Percentiles rank a stretch among this genome's conserved stretches.
Evolutionary conservation across 257 asterid genomes (phyloP).

Genomic region (Jacaranda mimosifolia): DNA sequence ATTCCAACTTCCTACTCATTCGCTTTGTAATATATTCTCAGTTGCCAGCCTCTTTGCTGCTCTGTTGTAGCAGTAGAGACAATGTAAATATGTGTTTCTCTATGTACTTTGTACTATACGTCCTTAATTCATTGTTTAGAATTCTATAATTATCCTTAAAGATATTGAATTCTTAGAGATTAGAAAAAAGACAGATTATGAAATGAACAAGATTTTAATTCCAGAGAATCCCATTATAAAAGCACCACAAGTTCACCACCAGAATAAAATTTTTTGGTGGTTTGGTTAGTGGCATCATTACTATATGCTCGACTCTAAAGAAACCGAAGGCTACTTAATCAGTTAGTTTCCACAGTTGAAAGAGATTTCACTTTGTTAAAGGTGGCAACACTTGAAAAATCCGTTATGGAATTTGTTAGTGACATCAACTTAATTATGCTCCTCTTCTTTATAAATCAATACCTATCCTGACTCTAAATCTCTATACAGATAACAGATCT

Average conservation of each 20-base stretch:
- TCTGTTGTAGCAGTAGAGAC: not conserved
- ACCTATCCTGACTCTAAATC: slow-evolving; percentile 8
- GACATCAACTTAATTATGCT: slow-evolving; percentile 32
- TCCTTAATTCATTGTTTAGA: not conserved
- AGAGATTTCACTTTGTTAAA: slow-evolving; percentile 37
- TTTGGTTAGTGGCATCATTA: slow-evolving; percentile 19
- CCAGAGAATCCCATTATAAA: too few relatives aligned
- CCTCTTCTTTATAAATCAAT: slow-evolving; percentile 1
- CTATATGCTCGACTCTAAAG: not conserved
- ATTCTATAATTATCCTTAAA: too few relatives aligned
- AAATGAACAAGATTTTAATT: too few relatives aligned
- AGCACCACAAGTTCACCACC: too few relatives aligned
- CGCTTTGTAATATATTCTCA: not conserved
- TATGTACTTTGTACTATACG: not conserved
- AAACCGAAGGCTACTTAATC: slow-evolving; percentile 35
- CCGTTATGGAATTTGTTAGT: slow-evolving; percentile 34
- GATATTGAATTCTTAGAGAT: not conserved
- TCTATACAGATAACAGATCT: slow-evolving; percentile 5
- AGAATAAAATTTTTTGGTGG: too few relatives aligned
- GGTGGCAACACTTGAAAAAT: slow-evolving; percentile 14
- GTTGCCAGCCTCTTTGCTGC: not conserved
- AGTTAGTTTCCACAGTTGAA: slow-evolving; percentile 31
- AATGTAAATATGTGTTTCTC: too few relatives aligned
- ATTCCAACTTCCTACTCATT: not conserved
- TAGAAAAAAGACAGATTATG: too few relatives aligned